Conservation (phyloP, 2,329 filamentous ascomycete species). For the Pseudocercospora macadamiae region DNA sequence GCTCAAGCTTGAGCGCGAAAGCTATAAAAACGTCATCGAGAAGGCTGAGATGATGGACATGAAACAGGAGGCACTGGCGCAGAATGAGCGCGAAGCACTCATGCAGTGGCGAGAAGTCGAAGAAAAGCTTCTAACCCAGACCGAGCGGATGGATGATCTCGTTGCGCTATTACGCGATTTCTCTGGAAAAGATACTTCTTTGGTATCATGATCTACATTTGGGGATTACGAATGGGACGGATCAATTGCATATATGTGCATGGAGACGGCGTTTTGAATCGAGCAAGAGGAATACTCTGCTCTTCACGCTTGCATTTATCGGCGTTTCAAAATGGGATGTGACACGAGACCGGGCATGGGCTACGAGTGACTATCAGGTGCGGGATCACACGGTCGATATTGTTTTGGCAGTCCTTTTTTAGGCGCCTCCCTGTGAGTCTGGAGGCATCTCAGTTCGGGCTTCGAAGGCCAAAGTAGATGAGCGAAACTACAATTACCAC, state of each 20-base stretch:
- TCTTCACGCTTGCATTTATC: constrained; percentile 11
- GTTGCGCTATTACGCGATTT: constrained; percentile 70
- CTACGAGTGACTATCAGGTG: constrained; percentile 2
- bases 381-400: neutral
- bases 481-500: too few species aligned
- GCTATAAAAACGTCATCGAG: constrained; percentile 71
- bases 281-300: neutral
- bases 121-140: constrained; percentile 75
- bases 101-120: constrained; percentile 65
- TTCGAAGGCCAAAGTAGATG: too few species aligned
- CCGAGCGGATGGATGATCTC: constrained; percentile 80
- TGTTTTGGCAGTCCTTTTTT: too few species aligned
- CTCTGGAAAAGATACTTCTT: constrained; percentile 31
- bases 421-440: too few species aligned
- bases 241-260: constrained; percentile 9
- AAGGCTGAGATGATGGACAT: constrained; percentile 87
- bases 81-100: constrained; percentile 71
- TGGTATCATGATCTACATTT: constrained; percentile 24
- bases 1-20: constrained; percentile 72
- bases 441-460: too few species aligned
- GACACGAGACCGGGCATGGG: constrained; percentile 15
- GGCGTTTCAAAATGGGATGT: constrained; percentile 12
- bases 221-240: neutral
- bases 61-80: constrained; percentile 75
- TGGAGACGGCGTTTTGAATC: constrained; percentile 5